Evolutionary conservation across 2,329 filamentous ascomycete species (phyloP).

Genomic region (Cladosporium colombiae): DNA sequence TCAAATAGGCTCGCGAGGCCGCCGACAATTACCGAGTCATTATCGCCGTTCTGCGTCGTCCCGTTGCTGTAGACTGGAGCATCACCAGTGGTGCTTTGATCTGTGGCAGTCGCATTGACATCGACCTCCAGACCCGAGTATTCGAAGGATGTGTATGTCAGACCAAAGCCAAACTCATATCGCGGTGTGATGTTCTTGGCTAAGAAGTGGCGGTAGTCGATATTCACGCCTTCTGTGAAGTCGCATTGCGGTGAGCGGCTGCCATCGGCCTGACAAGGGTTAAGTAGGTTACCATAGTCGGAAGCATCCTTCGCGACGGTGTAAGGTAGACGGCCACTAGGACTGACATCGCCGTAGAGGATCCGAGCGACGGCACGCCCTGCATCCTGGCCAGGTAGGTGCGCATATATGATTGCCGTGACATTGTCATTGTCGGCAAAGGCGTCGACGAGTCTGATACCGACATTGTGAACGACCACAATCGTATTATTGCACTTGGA

Average conservation of each 20-base stretch:
- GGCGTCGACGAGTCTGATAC: conserved; percentile 59
- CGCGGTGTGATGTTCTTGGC: conserved; percentile 34
- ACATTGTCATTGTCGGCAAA: conserved; percentile 66
- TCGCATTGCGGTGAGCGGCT: conserved; percentile 34
- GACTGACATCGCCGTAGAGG: conserved; percentile 59
- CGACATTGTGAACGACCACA: conserved; percentile 66
- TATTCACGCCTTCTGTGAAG: conserved; percentile 40
- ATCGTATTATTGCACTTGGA: conserved; percentile 62
- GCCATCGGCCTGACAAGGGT: conserved; percentile 30
- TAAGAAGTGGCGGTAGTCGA: conserved; percentile 41
- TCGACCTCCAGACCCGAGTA: conserved; percentile 35
- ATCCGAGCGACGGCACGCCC: conserved; percentile 58
- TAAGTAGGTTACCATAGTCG: conserved; percentile 55
- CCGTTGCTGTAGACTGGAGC: conserved; percentile 33
- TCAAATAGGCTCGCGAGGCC: conserved; percentile 48
- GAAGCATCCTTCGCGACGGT: conserved; percentile 59
- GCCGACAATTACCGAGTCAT: conserved; percentile 28
- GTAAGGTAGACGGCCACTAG: conserved; percentile 62
- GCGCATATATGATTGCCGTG: conserved; percentile 64
- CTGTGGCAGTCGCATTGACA: conserved; percentile 32
- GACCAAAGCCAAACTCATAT: conserved; percentile 40
- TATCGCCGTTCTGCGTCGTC: conserved; percentile 32
- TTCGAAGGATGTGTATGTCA: conserved; percentile 41
- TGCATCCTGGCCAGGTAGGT: conserved; percentile 65
- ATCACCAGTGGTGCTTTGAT: conserved; percentile 21